Base-by-base conservation (phyloP, 2,329 filamentous ascomycete genomes). In the Trichoderma guizhouense region DNA sequence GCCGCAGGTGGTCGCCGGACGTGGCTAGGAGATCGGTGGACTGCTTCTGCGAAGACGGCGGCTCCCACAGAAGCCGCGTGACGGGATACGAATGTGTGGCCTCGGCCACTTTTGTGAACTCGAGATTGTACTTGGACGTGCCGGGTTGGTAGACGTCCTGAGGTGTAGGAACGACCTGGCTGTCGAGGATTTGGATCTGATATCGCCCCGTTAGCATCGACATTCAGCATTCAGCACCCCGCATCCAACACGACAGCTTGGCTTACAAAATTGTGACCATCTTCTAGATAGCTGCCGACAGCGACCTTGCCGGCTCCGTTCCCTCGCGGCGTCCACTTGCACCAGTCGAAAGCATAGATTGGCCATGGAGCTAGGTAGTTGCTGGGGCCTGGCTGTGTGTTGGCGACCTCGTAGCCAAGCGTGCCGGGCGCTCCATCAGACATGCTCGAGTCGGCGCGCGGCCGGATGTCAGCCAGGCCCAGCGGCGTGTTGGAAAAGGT, bases 61-160 rank as follows among this genome's bases (percentile, higher is more conserved):
- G 95, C 79, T 99, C 95, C 95, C 95, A 99, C 9, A 98, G 83
- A 75, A 99, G 91, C 71, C 96, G 90, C 4, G 95, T 99, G 36
- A 99, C 96, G 2, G 96, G 96, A 80, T 98, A 99, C 12, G 96
- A 97, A 83, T 98, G 97, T 24, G 95, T 98, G 24, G 96, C 96
- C 85, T 99, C 96, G 47, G 96, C 96, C 39, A 97, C 90, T 80
- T 97, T 97, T 66, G 90, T 92, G 82, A 97, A 98, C 76, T 98
- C 95, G 78, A 99, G 85, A 51, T 89, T 92, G 78, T 92, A 92
- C 76, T 93, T 91, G 55, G 92, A 87, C 7, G 88, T 87, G 66
- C 92, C 93, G 15, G 92, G 91, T 1, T 87, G 85, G 73, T 92
- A 92, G 73, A 90, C 87, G 73, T 92, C 89, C 74, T 91, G 83